These are phyloP conservation scores for Epichloe elymi DNA, from an alignment of 2,329 filamentous ascomycete genomes.

Conservation along the genomic window DNA sequence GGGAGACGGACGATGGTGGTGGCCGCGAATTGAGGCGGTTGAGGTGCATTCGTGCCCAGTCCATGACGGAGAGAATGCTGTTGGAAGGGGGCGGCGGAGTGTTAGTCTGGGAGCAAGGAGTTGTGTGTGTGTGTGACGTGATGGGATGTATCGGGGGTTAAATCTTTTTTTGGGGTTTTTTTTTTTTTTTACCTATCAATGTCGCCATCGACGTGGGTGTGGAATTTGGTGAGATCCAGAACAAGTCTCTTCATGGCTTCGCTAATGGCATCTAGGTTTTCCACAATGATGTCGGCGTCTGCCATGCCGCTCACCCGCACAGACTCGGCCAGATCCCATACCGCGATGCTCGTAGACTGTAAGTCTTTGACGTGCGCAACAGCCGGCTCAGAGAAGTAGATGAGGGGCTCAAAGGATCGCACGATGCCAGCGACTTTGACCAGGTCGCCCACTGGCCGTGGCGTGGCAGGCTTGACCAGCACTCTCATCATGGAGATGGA, in stretches of 20 bases:
- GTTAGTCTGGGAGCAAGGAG: background rate
- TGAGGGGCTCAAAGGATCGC: conserved; percentile 83
- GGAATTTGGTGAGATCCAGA: conserved; percentile 79
- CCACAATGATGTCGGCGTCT: conserved; percentile 72
- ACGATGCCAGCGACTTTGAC: conserved; percentile 84
- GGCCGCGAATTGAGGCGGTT: conserved; percentile 51
- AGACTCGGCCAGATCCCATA: conserved; percentile 89
- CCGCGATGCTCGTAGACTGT: conserved; percentile 81
- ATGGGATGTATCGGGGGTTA: no score
- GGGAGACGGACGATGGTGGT: conserved; percentile 44
- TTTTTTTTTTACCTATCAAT: conserved; percentile 54
- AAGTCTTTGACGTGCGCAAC: conserved; percentile 75
- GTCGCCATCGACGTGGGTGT: conserved; percentile 84
- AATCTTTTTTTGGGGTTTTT: background rate
- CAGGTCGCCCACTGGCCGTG: conserved; percentile 44
- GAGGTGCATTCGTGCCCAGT: conserved; percentile 84
- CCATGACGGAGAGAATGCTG: conserved; percentile 86
- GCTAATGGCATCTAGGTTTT: conserved; percentile 72
- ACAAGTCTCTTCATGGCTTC: conserved; percentile 76
- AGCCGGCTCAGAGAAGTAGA: conserved; percentile 87
- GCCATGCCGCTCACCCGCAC: conserved; percentile 85
- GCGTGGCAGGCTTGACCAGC: conserved; percentile 53
- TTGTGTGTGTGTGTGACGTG: no score
- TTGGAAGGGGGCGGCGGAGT: background rate
- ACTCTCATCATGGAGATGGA: conserved; percentile 52